Percentiles rank a stretch among this genome's conserved stretches.
phyloP scores from a whole-genome alignment of 2,329 filamentous ascomycete genomes.

The Aureobasidium namibiae region DNA sequence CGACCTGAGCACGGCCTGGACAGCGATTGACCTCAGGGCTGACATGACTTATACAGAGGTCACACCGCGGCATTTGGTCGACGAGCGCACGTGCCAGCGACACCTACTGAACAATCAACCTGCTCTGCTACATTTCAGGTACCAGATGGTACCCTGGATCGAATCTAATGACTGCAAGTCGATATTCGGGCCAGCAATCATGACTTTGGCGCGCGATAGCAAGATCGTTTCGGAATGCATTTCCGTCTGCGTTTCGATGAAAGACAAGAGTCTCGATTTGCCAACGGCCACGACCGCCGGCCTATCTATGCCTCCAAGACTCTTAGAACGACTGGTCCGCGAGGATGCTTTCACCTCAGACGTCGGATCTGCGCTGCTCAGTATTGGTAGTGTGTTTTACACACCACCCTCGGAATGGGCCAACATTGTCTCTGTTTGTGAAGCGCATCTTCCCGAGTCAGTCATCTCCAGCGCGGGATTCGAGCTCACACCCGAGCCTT shows the following conservation, averaged over 20 bases:
- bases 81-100: neutral
- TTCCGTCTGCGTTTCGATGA: neutral
- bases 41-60: neutral
- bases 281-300: neutral
- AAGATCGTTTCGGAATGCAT: neutral
- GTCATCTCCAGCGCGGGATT: neutral
- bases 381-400: neutral
- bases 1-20: neutral
- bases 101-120: neutral
- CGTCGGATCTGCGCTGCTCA: neutral
- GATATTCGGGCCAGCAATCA: neutral
- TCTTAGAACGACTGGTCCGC: neutral
- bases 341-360: neutral
- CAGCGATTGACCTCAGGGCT: neutral
- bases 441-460: neutral
- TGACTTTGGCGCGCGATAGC: neutral
- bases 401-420: neutral
- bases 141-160: neutral
- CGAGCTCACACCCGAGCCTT: neutral
- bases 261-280: neutral
- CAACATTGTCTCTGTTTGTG: neutral
- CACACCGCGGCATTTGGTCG: neutral
- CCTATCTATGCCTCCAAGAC: neutral
- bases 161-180: slow-evolving; percentile 1
- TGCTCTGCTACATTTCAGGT: neutral